A percentile compares a stretch with the other conserved stretches of the same genome.
phyloP scores from a whole-genome alignment of 129 eudicot species.

The Calendula officinalis region DNA sequence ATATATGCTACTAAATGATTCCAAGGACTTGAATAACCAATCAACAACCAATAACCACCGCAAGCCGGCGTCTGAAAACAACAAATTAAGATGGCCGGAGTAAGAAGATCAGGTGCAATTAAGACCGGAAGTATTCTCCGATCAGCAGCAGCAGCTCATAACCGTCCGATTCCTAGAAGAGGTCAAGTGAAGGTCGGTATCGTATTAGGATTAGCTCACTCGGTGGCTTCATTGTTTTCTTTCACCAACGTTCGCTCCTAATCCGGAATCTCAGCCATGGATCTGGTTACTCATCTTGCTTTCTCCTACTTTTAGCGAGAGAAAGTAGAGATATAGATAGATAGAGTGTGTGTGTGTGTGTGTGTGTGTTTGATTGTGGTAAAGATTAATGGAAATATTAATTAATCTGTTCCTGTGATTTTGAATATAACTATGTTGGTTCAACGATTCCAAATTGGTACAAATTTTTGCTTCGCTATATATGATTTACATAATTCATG shows the following conservation, averaged over 20 bases:
- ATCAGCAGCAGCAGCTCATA: conserved; percentile 18
- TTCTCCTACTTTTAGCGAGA: conserved; percentile 3
- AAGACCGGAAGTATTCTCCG: conserved; percentile 23
- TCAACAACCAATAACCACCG: background rate
- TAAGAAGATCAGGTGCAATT: conserved; percentile 21
- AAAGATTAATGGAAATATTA: too few species aligned
- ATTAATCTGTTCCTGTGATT: too few species aligned
- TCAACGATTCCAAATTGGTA: too few species aligned
- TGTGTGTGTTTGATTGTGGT: background rate
- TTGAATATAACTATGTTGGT: too few species aligned
- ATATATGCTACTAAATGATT: background rate
- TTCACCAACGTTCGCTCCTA: conserved; percentile 24
- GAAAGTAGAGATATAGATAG: too few species aligned
- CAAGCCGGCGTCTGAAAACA: background rate
- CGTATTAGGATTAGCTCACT: conserved; percentile 37
- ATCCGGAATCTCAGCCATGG: background rate
- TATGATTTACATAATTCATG: too few species aligned
- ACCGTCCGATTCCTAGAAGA: conserved; percentile 52
- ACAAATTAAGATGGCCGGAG: conserved; percentile 35
- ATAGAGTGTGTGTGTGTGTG: background rate
- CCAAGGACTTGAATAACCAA: background rate
- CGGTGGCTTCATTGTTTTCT: conserved; percentile 42
- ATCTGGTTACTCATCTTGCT: background rate
- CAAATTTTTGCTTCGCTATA: too few species aligned
- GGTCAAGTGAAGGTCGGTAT: conserved; percentile 59